A percentile compares a stretch with the other conserved stretches of the same genome.
These are phyloP conservation scores for Anastatica hierochuntica DNA, from an alignment of 345 rosid species.

Conservation along the genomic window DNA sequence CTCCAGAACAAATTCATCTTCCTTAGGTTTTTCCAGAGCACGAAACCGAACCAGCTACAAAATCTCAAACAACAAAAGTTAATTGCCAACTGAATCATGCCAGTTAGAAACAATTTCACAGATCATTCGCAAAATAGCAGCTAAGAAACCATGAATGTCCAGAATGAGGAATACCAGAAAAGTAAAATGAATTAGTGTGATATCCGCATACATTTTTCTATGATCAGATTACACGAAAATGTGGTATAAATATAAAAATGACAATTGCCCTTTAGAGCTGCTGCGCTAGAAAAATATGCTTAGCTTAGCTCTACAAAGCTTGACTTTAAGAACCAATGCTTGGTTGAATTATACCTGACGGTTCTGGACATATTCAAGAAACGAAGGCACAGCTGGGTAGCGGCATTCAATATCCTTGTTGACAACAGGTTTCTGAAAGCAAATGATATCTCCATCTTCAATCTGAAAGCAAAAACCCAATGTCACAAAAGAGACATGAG, in stretches of 20 bases:
- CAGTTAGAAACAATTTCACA: slow-evolving; percentile 4
- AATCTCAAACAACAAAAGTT: slow-evolving; percentile 9
- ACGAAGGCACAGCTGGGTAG: slow-evolving; percentile 78
- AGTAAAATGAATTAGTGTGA: not conserved
- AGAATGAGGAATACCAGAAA: slow-evolving; percentile 1
- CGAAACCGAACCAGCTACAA: slow-evolving; percentile 78
- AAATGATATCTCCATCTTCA: slow-evolving; percentile 96
- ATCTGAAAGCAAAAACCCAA: slow-evolving; percentile 33
- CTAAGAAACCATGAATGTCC: not conserved
- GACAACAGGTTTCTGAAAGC: slow-evolving; percentile 71
- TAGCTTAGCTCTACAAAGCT: no score
- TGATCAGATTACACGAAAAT: not conserved
- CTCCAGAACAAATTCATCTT: slow-evolving; percentile 40
- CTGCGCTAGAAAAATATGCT: no score
- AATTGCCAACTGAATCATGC: slow-evolving; percentile 9
- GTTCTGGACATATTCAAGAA: slow-evolving; percentile 88
- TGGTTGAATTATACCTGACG: slow-evolving; percentile 52
- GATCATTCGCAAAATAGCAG: not conserved
- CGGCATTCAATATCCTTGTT: slow-evolving; percentile 44
- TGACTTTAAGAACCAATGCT: no score
- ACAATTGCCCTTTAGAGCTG: not conserved
- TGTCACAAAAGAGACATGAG: slow-evolving; percentile 1
- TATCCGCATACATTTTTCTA: not conserved
- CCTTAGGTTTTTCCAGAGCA: slow-evolving; percentile 78
- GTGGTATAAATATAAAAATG: not conserved